A percentile compares a stretch with the other conserved stretches of the same genome.
Evolutionary conservation across 78 protist species (phyloP).

Genomic region (Dictyostelium citrinum): DNA sequence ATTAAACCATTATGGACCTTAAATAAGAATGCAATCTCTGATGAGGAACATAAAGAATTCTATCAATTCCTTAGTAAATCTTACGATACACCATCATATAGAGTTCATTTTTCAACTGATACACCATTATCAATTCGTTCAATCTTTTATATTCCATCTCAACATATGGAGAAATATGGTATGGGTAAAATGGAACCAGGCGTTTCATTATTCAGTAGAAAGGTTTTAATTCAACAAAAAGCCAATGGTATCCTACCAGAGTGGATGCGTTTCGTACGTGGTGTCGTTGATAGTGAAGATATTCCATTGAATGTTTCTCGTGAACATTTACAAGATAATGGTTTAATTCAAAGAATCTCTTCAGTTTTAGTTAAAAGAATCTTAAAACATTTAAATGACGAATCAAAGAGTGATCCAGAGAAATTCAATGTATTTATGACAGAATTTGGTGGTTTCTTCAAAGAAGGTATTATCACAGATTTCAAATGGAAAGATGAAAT

Average conservation of each 20-base stretch:
- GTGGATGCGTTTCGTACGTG: constrained; percentile 90
- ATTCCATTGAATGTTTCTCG: constrained; percentile 96
- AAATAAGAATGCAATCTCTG: constrained; percentile 76
- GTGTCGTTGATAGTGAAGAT: constrained; percentile 95
- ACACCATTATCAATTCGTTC: constrained; percentile 85
- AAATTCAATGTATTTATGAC: constrained; percentile 67
- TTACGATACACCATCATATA: constrained; percentile 79
- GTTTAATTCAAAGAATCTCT: constrained; percentile 77
- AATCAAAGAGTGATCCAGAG: constrained; percentile 76
- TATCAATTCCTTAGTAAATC: constrained; percentile 79
- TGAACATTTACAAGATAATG: constrained; percentile 92
- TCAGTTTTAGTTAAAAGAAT: constrained; percentile 67
- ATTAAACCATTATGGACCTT: constrained; percentile 93
- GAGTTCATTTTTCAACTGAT: constrained; percentile 87
- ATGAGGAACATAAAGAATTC: constrained; percentile 88
- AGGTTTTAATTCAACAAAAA: constrained; percentile 90
- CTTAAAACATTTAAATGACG: constrained; percentile 71
- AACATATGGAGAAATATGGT: constrained; percentile 92
- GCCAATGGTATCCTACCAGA: constrained; percentile 89
- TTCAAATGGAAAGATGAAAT: constrained; percentile 65
- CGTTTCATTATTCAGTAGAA: constrained; percentile 90
- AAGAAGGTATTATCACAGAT: constrained; percentile 93
- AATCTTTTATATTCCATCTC: constrained; percentile 88
- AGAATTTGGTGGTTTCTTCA: constrained; percentile 84
- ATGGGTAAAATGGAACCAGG: constrained; percentile 93